phyloP scores from a whole-genome alignment of 1,284 basidiomycete species.

The Bondarzewia mesenterica region DNA sequence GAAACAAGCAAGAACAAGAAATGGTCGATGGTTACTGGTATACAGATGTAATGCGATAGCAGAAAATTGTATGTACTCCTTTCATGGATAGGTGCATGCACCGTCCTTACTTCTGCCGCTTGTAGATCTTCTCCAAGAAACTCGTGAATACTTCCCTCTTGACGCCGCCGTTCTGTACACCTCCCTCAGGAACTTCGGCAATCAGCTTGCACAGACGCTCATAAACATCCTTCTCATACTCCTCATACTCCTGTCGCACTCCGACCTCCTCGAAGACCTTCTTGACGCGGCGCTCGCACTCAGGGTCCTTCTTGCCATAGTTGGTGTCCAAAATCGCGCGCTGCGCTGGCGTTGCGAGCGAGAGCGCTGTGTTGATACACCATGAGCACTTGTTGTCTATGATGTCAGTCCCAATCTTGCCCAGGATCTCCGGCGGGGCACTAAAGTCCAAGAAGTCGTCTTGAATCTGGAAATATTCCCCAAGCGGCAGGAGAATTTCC shows the following conservation, averaged over 20 bases:
- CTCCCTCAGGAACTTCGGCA: conserved; percentile 56
- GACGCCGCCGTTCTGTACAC: conserved; percentile 23
- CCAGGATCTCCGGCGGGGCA: conserved; percentile 86
- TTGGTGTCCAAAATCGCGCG: conserved; percentile 61
- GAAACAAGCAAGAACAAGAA: too few relatives aligned
- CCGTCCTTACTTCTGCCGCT: conserved; percentile 72
- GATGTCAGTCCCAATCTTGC: conserved; percentile 98
- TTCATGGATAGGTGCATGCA: too few relatives aligned
- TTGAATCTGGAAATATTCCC: conserved; percentile 98
- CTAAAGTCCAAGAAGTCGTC: conserved; percentile 97
- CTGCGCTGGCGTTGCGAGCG: conserved; percentile 46
- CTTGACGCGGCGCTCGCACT: conserved; percentile 66
- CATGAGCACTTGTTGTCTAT: conserved; percentile 99
- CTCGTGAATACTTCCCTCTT: conserved; percentile 77
- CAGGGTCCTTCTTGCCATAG: conserved; percentile 80
- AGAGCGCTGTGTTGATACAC: conserved; percentile 89
- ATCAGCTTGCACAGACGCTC: conserved; percentile 61
- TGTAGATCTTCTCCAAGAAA: conserved; percentile 90
- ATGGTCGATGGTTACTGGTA: too few relatives aligned
- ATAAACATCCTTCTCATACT: conserved; percentile 78
- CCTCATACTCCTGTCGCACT: conserved; percentile 60
- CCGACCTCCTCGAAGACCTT: conserved; percentile 69
- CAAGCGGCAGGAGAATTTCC: conserved; percentile 85
- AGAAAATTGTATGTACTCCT: too few relatives aligned
- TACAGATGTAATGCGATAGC: too few relatives aligned